Evolutionary conservation across 768 basidiomycete species (phyloP), one percentile per base, ranked within the genome.

Genomic region (Lepiota venenata): DNA sequence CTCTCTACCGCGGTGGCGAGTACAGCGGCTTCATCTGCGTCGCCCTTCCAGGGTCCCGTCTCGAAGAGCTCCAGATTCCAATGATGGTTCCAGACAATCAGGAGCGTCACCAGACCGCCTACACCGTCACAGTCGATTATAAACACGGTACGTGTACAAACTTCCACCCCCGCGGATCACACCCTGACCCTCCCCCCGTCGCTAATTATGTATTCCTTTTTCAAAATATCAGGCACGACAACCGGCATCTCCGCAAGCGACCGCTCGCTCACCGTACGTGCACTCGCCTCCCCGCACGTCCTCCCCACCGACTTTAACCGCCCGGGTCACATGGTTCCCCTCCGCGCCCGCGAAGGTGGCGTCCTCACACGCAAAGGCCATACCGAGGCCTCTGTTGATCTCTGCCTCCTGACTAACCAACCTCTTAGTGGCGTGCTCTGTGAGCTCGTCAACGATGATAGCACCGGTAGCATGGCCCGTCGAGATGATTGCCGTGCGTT

Each of bases 161-260:
- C 42, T 45, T 37, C 16, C 37, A 12, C 12, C 53, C 49, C 59
- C 61, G 45, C 49, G 15, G 36, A 16, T 43, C 27, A 22, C 45
- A 41, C 52, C 55, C 56, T 46, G 53, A 32, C 48, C 55, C 52
- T 42, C 50, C 58, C 41, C 56, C 16, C 47, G 43, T 47, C 41
- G 41, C 29, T 48, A 53, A 55, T 42, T 25, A 14, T 22, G 15
- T 2, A 14, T 48, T 10, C 16, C 18, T 11, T 37, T 18, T 18
- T 20, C 11, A 22, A 9, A 25, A 16, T 47, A 16, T n/a, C 56
- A 92, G 93, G 90, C 2, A 96, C 92, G 3, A 86, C 92, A 2
- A 99, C 97, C 15, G 97, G 97, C 21, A 99, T 99, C 61, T 97
- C 96, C 36, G 96, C 96, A 3, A 87, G 93, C 69, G 97, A 99